These are phyloP conservation scores for Spathaspora sp. DNA, from an alignment of 805 yeast species.

Conservation along the genomic window DNA sequence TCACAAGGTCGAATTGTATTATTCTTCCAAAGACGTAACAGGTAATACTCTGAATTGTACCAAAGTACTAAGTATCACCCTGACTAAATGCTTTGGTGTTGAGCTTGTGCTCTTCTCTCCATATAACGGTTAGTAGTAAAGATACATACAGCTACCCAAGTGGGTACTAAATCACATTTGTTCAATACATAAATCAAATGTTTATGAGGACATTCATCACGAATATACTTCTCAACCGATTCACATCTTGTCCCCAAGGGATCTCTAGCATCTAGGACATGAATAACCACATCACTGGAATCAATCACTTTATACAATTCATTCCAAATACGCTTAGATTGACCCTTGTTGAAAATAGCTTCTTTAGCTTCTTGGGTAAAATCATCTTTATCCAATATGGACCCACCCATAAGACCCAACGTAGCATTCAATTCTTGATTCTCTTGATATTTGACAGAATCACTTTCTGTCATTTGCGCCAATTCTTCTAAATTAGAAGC, in stretches of 20 bases:
- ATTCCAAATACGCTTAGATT: constrained; percentile 97
- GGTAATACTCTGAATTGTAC: constrained; percentile 52
- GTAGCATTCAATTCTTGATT: constrained; percentile 73
- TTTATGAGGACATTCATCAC: constrained; percentile 93
- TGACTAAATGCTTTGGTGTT: constrained; percentile 84
- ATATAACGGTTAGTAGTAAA: constrained; percentile 7
- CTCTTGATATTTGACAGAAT: constrained; percentile 61
- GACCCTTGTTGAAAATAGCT: constrained; percentile 94
- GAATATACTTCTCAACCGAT: constrained; percentile 88
- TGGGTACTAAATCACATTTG: constrained; percentile 97
- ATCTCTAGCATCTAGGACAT: constrained; percentile 95
- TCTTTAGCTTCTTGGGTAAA: constrained; percentile 91
- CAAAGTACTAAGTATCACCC: constrained; percentile 49
- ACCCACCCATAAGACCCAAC: constrained; percentile 75
- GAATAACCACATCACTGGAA: constrained; percentile 95
- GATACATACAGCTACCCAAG: constrained; percentile 97
- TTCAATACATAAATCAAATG: constrained; percentile 91
- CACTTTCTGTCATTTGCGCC: constrained; percentile 54
- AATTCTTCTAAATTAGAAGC: constrained; percentile 78
- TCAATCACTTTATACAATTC: constrained; percentile 95
- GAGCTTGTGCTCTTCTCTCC: neutral
- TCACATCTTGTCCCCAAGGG: constrained; percentile 95
- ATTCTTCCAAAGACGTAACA: constrained; percentile 98
- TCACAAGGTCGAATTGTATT: constrained; percentile 54
- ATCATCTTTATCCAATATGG: constrained; percentile 61